Percentiles rank a stretch among this genome's conserved stretches.
phyloP scores from a whole-genome alignment of 1,284 basidiomycete genomes.

The Golubevia pallescens region DNA sequence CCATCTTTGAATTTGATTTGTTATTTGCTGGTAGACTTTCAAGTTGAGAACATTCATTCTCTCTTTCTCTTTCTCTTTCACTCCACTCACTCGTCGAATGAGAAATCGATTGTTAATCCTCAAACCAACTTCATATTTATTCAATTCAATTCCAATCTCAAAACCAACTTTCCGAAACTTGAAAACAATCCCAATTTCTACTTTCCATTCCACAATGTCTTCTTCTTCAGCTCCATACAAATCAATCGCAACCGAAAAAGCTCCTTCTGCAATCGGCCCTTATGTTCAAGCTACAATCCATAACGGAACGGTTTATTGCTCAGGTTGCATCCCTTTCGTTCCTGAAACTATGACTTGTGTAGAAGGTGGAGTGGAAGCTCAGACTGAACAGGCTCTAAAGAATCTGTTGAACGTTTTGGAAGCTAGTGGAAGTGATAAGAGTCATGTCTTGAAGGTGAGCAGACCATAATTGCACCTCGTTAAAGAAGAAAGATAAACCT shows the following conservation, averaged over 20 bases:
- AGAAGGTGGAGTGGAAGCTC: conserved; percentile 77
- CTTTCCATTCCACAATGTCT: conserved; percentile 9
- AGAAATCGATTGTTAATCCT: too few species aligned
- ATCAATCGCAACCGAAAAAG: conserved; percentile 48
- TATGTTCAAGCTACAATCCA: conserved; percentile 75
- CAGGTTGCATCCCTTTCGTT: conserved; percentile 86
- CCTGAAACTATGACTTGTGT: conserved; percentile 78
- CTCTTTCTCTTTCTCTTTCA: too few species aligned
- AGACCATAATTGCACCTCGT: too few species aligned
- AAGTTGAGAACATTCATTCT: too few species aligned
- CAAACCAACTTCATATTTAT: too few species aligned
- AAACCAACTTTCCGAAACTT: too few species aligned
- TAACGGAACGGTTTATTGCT: conserved; percentile 84
- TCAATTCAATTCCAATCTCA: too few species aligned
- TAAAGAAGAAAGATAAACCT: too few species aligned
- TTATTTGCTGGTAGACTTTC: not conserved
- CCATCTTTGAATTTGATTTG: conserved; percentile 20
- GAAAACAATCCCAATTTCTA: too few species aligned
- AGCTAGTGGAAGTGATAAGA: conserved; percentile 71
- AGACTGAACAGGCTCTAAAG: conserved; percentile 82
- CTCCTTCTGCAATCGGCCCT: conserved; percentile 59
- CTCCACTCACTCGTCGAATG: too few species aligned
- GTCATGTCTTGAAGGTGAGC: conserved; percentile 65
- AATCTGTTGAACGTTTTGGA: conserved; percentile 85
- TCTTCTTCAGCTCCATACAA: conserved; percentile 32